Conservation (phyloP, 2,329 filamentous ascomycete species). For the Polytolypa hystricis region DNA sequence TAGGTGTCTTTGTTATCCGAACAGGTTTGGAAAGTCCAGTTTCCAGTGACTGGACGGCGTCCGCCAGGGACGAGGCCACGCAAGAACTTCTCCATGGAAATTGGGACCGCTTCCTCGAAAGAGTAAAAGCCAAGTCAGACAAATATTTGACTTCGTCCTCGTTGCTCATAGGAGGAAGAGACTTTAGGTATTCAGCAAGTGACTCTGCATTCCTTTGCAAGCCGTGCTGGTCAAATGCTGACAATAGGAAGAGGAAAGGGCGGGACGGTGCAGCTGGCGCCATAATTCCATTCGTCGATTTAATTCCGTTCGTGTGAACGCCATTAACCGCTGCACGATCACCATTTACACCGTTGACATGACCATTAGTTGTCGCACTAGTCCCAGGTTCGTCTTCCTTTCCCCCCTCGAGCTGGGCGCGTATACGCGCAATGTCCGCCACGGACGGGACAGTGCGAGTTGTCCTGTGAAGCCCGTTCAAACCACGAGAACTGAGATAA, state of each 20-base stretch:
- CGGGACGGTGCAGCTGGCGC: not conserved
- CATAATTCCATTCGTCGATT: not conserved
- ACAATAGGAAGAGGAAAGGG: constrained; percentile 8
- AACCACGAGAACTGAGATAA: constrained; percentile 4
- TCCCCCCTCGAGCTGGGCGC: not conserved
- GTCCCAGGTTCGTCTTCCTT: not conserved
- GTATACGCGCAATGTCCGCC: constrained; percentile 1
- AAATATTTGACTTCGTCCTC: constrained; percentile 4
- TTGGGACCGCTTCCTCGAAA: constrained; percentile 5
- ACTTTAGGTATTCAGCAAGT: constrained; percentile 3
- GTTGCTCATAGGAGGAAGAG: not conserved
- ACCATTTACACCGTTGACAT: not conserved
- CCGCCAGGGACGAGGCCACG: not conserved
- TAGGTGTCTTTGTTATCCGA: constrained; percentile 1
- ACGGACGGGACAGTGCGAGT: not conserved
- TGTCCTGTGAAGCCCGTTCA: constrained; percentile 8
- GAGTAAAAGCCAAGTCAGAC: constrained; percentile 7
- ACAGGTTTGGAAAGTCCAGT: constrained; percentile 6
- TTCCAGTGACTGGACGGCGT: constrained; percentile 4
- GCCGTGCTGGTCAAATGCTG: constrained; percentile 13
- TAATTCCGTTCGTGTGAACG: not conserved
- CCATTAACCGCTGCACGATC: not conserved
- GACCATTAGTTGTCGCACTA: not conserved
- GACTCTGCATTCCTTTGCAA: constrained; percentile 27
- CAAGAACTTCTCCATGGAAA: constrained; percentile 2